Evolutionary conservation across 225 moss, liverwort and hornwort species (phyloP).

Genomic region (Thuidium tamariscinum): DNA sequence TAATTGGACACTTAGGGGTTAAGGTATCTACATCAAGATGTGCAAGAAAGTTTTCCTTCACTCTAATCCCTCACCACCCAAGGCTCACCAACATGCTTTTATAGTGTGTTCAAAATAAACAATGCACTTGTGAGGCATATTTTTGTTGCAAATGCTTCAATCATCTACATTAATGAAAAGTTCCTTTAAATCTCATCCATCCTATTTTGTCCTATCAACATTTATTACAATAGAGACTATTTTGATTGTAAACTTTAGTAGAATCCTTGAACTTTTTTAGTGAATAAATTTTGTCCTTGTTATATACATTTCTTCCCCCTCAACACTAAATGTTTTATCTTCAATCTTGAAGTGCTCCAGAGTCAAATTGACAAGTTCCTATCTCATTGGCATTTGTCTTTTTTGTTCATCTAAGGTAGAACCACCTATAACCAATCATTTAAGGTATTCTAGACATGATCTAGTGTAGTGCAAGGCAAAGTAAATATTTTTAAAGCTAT

Average conservation of each 20-base stretch:
- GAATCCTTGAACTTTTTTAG: accelerated
- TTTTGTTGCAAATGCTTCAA: background rate
- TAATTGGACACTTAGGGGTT: no score
- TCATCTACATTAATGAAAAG: background rate
- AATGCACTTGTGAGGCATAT: background rate
- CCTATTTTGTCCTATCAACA: background rate
- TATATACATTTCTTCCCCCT: no score
- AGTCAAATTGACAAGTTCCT: no score
- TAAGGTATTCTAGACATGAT: no score
- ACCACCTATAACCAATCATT: no score
- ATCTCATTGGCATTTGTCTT: background rate
- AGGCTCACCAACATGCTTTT: accelerated
- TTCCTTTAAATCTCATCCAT: background rate
- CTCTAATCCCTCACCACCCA: accelerated
- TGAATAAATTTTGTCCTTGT: no score
- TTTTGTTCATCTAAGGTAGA: background rate
- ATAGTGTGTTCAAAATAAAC: background rate
- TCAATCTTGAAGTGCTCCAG: background rate
- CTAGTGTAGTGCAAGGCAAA: no score
- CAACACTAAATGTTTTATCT: background rate
- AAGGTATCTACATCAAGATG: background rate
- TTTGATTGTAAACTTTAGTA: background rate
- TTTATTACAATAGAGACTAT: accelerated
- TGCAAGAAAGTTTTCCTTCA: background rate
- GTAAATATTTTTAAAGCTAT: no score